Percentiles rank a stretch among this genome's conserved stretches.
Evolutionary conservation across 2,329 filamentous ascomycete genomes (phyloP).

Genomic region (Scedosporium boydii): DNA sequence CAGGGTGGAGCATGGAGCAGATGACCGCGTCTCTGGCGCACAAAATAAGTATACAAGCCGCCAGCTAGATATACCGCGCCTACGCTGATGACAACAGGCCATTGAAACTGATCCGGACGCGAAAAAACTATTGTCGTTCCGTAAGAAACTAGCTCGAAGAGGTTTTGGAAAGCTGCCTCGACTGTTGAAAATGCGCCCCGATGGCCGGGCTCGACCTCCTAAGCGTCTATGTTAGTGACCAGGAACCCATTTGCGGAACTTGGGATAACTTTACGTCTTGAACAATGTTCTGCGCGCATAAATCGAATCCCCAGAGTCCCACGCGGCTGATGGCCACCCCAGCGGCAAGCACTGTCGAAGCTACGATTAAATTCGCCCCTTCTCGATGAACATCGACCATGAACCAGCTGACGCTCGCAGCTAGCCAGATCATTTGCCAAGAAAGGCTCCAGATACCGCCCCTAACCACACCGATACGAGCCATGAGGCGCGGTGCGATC

Average conservation of each 20-base stretch:
- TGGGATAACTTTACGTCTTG: slow-evolving; percentile 39
- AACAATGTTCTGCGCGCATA: slow-evolving; percentile 49
- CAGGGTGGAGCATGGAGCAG: slow-evolving; percentile 18
- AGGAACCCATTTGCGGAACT: neutral
- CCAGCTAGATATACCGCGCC: slow-evolving; percentile 32
- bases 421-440: slow-evolving; percentile 54
- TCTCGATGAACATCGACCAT: slow-evolving; percentile 12
- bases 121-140: slow-evolving; percentile 55
- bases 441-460: slow-evolving; percentile 61
- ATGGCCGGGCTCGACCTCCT: slow-evolving; percentile 43
- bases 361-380: slow-evolving; percentile 6
- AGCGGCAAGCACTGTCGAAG: slow-evolving; percentile 8
- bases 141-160: slow-evolving; percentile 61
- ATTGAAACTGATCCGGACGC: slow-evolving; percentile 53
- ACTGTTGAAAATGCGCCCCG: slow-evolving; percentile 61
- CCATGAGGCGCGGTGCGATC: slow-evolving; percentile 46
- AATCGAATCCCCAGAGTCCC: slow-evolving; percentile 53
- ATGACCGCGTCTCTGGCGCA: slow-evolving; percentile 21
- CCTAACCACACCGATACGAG: slow-evolving; percentile 46
- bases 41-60: slow-evolving; percentile 20
- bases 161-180: slow-evolving; percentile 59
- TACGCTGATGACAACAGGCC: slow-evolving; percentile 50
- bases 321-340: slow-evolving; percentile 37
- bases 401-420: slow-evolving; percentile 32
- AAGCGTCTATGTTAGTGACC: neutral